phyloP scores from a whole-genome alignment of 208 protist genomes.

The Trypanosoma mega region DNA sequence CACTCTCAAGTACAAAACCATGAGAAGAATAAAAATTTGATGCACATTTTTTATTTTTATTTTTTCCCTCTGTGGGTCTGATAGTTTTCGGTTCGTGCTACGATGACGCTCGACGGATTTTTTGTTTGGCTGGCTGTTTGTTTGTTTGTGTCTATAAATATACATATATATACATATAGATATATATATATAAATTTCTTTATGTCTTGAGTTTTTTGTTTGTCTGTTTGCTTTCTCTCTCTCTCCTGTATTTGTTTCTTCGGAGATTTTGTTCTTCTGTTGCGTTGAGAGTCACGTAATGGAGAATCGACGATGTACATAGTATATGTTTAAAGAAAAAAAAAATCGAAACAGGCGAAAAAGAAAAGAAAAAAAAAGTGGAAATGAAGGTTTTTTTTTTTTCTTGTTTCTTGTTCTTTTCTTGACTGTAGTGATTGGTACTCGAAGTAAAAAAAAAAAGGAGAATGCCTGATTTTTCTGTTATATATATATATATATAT shows the following conservation, averaged over 20 bases:
- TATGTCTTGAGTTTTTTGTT: conserved; percentile 1
- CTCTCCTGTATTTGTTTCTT: neutral
- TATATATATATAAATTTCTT: neutral
- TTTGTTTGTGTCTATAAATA: conserved; percentile 2
- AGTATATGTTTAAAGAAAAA: neutral
- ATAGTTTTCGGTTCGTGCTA: too few species aligned
- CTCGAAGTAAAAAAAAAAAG: too few species aligned
- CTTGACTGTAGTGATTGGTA: too few species aligned
- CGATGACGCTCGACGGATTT: too few species aligned
- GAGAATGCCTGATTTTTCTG: too few species aligned
- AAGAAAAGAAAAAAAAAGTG: neutral
- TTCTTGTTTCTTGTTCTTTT: too few species aligned
- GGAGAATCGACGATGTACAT: neutral
- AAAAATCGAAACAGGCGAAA: neutral
- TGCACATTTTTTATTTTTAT: too few species aligned
- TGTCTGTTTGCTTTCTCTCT: conserved; percentile 8
- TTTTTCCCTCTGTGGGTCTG: too few species aligned
- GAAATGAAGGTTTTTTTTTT: too few species aligned
- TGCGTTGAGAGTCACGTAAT: neutral
- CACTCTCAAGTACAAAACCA: neutral
- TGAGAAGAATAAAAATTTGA: too few species aligned
- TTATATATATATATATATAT: too few species aligned
- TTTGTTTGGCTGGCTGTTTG: neutral
- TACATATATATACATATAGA: neutral
- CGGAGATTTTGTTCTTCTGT: neutral